Conservation (phyloP, 345 rosid genomes). For the Acer negundo region DNA sequence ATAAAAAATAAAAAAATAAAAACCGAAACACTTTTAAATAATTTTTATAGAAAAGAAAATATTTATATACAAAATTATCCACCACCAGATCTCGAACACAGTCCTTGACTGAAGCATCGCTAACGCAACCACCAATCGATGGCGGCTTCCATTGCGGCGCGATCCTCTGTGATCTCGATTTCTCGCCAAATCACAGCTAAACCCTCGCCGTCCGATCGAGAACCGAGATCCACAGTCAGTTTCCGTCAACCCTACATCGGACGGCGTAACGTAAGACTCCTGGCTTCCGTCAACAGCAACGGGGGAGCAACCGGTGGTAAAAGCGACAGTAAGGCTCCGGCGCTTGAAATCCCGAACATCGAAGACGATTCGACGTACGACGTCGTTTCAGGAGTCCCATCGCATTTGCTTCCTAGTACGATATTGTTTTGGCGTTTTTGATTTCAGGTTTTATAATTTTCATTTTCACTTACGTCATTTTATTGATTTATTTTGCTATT, state of each 20-base stretch:
- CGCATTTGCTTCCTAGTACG: constrained; percentile 71
- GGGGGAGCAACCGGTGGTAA: constrained; percentile 11
- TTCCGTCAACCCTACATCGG: constrained; percentile 25
- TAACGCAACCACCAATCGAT: constrained; percentile 24
- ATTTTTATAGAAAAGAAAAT: no score
- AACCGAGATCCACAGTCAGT: constrained; percentile 6
- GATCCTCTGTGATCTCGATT: constrained; percentile 32
- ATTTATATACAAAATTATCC: no score
- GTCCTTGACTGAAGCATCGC: background rate
- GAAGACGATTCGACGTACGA: constrained; percentile 33
- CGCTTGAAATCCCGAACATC: constrained; percentile 43
- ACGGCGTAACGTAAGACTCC: constrained; percentile 22
- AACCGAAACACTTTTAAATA: no score
- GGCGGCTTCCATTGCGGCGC: constrained; percentile 43
- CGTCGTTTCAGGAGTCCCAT: constrained; percentile 25
- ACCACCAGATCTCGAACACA: background rate
- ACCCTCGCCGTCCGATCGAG: constrained; percentile 30
- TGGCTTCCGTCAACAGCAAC: constrained; percentile 30
- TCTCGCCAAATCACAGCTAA: constrained; percentile 30
- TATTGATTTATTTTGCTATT: background rate
- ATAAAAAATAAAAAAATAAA: no score
- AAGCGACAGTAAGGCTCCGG: constrained; percentile 26
- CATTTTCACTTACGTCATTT: background rate
- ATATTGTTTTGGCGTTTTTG: background rate
- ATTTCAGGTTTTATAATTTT: background rate